phyloP scores from a whole-genome alignment of 352 stramenopile genomes.

The Pythium angustatum region DNA sequence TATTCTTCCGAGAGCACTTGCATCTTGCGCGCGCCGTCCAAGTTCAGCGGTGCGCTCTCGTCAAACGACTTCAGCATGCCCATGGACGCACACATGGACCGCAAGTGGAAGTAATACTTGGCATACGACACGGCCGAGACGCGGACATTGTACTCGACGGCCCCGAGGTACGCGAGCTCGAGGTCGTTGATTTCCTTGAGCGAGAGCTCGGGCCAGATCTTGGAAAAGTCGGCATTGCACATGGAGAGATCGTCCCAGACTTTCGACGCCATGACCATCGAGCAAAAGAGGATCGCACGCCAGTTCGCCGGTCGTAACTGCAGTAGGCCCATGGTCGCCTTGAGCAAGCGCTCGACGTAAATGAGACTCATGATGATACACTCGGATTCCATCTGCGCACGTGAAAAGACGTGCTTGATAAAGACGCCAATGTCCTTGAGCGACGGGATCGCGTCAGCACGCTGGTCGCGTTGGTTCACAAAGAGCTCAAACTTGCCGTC shows the following conservation, averaged over 20 bases:
- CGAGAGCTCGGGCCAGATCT: constrained; percentile 90
- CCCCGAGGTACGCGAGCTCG: constrained; percentile 91
- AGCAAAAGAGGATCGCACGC: constrained; percentile 94
- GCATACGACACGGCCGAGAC: constrained; percentile 86
- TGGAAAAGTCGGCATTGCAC: constrained; percentile 97
- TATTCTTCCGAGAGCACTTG: constrained; percentile 88
- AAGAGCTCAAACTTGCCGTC: constrained; percentile 74
- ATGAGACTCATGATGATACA: constrained; percentile 98
- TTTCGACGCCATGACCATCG: constrained; percentile 96
- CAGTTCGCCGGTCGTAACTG: constrained; percentile 90
- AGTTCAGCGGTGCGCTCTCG: constrained; percentile 73
- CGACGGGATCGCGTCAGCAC: constrained; percentile 61
- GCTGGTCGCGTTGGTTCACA: constrained; percentile 51
- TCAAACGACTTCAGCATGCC: constrained; percentile 73
- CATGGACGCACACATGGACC: constrained; percentile 93
- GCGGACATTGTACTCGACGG: constrained; percentile 90
- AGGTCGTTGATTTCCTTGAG: constrained; percentile 95
- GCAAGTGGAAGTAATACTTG: constrained; percentile 98
- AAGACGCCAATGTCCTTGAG: constrained; percentile 91
- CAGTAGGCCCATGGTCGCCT: constrained; percentile 79
- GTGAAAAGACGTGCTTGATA: constrained; percentile 93
- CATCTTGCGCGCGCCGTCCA: constrained; percentile 86
- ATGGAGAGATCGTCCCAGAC: constrained; percentile 98
- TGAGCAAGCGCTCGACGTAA: constrained; percentile 96
- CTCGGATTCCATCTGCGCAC: constrained; percentile 93